A percentile compares a stretch with the other conserved stretches of the same genome.
phyloP scores from a whole-genome alignment of 768 basidiomycete species.

The Crepidotus variabilis region DNA sequence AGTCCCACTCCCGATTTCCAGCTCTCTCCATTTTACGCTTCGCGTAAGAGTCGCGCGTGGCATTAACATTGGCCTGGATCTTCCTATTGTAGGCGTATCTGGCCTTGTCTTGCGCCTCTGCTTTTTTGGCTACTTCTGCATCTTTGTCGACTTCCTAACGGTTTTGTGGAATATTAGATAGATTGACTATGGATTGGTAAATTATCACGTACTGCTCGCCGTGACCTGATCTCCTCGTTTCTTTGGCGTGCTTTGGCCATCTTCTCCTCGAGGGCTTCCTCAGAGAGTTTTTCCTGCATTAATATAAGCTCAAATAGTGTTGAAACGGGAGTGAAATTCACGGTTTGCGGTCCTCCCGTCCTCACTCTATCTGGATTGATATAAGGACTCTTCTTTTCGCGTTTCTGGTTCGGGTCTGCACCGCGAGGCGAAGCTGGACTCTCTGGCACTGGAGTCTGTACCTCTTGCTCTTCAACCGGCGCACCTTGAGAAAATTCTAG shows the following conservation, averaged over 20 bases:
- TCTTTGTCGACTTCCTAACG: constrained; percentile 76
- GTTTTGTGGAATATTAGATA: constrained; percentile 6
- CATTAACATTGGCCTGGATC: constrained; percentile 66
- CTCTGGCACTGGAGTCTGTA: constrained; percentile 2
- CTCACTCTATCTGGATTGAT: constrained; percentile 81
- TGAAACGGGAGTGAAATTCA: constrained; percentile 25
- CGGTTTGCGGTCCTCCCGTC: constrained; percentile 74
- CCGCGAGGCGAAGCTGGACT: constrained; percentile 13
- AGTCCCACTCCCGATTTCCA: constrained; percentile 80
- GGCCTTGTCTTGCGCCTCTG: constrained; percentile 58
- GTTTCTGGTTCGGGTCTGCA: constrained; percentile 17
- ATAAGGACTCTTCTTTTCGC: constrained; percentile 69
- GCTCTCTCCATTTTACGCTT: constrained; percentile 80
- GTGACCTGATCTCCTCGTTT: constrained; percentile 75
- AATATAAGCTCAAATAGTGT: background rate
- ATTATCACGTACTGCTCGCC: constrained; percentile 46
- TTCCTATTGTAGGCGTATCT: constrained; percentile 56
- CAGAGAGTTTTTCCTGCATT: constrained; percentile 61
- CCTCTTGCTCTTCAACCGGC: constrained; percentile 6
- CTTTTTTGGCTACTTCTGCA: constrained; percentile 73
- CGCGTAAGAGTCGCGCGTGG: constrained; percentile 74
- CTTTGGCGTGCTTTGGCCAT: constrained; percentile 70
- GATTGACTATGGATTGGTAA: background rate
- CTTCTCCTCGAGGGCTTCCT: constrained; percentile 62
- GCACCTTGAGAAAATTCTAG: constrained; percentile 54